Evolutionary conservation across 2,329 filamentous ascomycete species (phyloP).

Genomic region (Botryotinia calthae): DNA sequence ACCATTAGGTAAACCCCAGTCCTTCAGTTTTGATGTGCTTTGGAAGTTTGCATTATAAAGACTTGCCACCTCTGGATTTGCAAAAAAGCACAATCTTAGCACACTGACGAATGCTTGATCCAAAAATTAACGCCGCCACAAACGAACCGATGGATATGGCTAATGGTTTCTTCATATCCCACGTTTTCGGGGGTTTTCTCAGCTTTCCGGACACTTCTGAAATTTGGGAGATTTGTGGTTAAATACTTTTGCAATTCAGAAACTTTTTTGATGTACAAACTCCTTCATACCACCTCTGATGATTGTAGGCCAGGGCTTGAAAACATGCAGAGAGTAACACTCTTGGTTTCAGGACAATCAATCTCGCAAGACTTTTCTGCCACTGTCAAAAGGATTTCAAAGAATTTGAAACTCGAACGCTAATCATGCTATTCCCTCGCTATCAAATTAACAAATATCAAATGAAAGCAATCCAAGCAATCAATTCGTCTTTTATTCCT

Average conservation of each 20-base stretch:
- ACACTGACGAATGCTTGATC: rapidly evolving
- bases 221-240: neutral
- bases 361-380: neutral
- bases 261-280: neutral
- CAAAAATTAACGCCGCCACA: neutral
- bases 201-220: neutral
- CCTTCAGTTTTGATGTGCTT: neutral
- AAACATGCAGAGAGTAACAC: neutral
- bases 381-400: neutral
- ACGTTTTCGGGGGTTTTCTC: neutral
- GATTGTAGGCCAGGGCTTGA: neutral
- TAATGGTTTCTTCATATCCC: neutral
- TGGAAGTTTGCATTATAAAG: neutral
- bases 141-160: neutral
- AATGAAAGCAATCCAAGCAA: neutral
- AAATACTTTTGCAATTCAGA: neutral
- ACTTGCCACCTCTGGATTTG: neutral
- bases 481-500: neutral
- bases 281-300: neutral
- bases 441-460: neutral
- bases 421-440: neutral
- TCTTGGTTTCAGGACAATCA: neutral
- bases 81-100: no score
- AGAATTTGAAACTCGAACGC: neutral
- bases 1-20: neutral